Conservation (phyloP, 2,329 filamentous ascomycete species). For the Shiraia bambusicola region DNA sequence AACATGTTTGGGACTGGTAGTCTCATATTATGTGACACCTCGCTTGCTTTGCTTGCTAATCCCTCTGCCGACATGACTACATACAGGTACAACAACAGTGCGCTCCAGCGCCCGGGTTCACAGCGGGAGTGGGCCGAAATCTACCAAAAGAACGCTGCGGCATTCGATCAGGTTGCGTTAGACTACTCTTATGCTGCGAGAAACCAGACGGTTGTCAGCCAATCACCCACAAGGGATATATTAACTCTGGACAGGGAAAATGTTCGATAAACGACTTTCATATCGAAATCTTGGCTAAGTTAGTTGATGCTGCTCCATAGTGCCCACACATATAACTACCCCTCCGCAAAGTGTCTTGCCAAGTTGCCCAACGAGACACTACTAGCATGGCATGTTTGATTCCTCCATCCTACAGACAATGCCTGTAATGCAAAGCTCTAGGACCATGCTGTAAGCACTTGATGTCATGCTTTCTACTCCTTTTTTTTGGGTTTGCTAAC, state of each 20-base stretch:
- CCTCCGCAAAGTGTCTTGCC: constrained; percentile 8
- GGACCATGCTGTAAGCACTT: constrained; percentile 1
- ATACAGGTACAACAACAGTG: constrained; percentile 3
- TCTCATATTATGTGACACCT: not conserved
- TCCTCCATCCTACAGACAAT: constrained; percentile 25
- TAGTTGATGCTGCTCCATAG: constrained; percentile 21
- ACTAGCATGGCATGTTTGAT: constrained; percentile 13
- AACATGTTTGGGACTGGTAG: not conserved
- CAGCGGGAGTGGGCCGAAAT: constrained; percentile 15
- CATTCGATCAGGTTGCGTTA: constrained; percentile 11
- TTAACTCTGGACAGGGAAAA: constrained; percentile 16
- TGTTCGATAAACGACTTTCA: constrained; percentile 18
- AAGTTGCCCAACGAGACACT: constrained; percentile 20
- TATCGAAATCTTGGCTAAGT: constrained; percentile 17
- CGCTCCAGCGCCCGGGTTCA: constrained; percentile 19
- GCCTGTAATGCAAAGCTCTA: constrained; percentile 14
- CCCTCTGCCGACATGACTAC: constrained; percentile 20
- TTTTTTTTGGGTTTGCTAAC: not conserved
- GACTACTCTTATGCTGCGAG: constrained; percentile 7
- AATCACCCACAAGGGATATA: constrained; percentile 13
- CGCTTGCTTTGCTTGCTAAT: constrained; percentile 3
- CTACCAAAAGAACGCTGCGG: constrained; percentile 6
- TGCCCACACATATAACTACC: constrained; percentile 35
- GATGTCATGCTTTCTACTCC: not conserved
- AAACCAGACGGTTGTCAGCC: constrained; percentile 5